A percentile compares a stretch with the other conserved stretches of the same genome.
These are phyloP conservation scores for Trichocladium uniseriatum DNA, from an alignment of 495 filamentous ascomycete species.

Conservation along the genomic window DNA sequence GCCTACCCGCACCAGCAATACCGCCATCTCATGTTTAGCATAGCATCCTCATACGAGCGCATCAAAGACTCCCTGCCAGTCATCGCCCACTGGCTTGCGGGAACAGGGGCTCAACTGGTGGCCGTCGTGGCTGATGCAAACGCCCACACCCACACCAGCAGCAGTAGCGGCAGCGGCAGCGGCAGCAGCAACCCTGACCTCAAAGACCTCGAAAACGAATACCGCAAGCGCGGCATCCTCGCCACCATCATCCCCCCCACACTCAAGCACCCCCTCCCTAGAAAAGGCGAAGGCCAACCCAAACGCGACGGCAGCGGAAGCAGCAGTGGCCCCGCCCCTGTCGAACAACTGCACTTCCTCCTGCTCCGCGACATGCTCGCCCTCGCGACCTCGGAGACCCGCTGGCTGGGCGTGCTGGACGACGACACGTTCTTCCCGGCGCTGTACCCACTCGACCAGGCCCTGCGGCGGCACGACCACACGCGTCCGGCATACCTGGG, in stretches of 20 bases:
- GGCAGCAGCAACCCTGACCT: background rate
- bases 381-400: slow-evolving; percentile 43
- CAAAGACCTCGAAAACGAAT: slow-evolving; percentile 18
- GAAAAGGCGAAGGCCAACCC: slow-evolving; percentile 4
- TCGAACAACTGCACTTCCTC: slow-evolving; percentile 56
- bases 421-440: slow-evolving; percentile 70
- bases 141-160: slow-evolving; percentile 21
- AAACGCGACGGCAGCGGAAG: too few relatives aligned
- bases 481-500: slow-evolving; percentile 49
- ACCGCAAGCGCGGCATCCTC: slow-evolving; percentile 39
- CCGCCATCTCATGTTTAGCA: slow-evolving; percentile 41
- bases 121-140: slow-evolving; percentile 46
- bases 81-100: slow-evolving; percentile 53
- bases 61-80: slow-evolving; percentile 47
- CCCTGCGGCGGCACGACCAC: slow-evolving; percentile 40
- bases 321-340: slow-evolving; percentile 7
- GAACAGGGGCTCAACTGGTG: slow-evolving; percentile 47
- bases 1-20: slow-evolving; percentile 23
- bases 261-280: slow-evolving; percentile 32
- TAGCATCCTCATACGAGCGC: slow-evolving; percentile 49
- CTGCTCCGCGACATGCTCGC: slow-evolving; percentile 49
- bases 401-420: slow-evolving; percentile 58
- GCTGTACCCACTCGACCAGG: slow-evolving; percentile 45
- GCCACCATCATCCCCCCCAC: slow-evolving; percentile 43
- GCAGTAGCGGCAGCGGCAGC: too few relatives aligned